Percentiles rank a stretch among this genome's conserved stretches.
These are phyloP conservation scores for Clarireedia sp. DNA, from an alignment of 2,329 filamentous ascomycete species.

Conservation along the genomic window DNA sequence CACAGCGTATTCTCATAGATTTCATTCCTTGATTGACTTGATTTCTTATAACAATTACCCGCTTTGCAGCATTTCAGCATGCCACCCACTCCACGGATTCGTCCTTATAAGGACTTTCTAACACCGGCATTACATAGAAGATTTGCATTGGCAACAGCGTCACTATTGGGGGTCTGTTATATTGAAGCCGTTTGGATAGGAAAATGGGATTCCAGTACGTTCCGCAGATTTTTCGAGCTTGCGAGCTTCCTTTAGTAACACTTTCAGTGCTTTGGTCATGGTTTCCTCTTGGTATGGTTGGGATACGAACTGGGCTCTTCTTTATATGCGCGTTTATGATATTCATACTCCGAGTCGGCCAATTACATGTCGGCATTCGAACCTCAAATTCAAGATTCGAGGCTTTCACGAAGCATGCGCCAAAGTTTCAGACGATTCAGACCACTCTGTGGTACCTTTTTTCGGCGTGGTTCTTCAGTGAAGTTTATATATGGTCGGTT, in stretches of 20 bases:
- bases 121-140: conserved; percentile 81
- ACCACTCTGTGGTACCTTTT: conserved; percentile 69
- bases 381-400: conserved; percentile 62
- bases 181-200: conserved; percentile 62
- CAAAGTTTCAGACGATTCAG: conserved; percentile 51
- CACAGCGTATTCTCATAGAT: conserved; percentile 11
- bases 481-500: conserved; percentile 70
- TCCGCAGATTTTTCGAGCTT: not conserved
- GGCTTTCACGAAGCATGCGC: conserved; percentile 50
- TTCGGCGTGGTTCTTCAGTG: conserved; percentile 72
- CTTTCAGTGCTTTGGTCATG: conserved; percentile 71
- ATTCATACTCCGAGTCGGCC: conserved; percentile 77
- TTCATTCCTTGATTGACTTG: not conserved
- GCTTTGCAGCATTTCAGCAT: conserved; percentile 15
- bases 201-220: conserved; percentile 52
- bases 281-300: conserved; percentile 72
- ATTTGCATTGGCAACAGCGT: conserved; percentile 69
- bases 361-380: conserved; percentile 67
- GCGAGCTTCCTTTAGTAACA: not conserved
- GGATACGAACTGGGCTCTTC: conserved; percentile 65
- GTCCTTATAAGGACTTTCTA: conserved; percentile 61
- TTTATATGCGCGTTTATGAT: conserved; percentile 70
- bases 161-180: conserved; percentile 67
- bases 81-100: conserved; percentile 28
- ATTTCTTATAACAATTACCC: not conserved